Conservation (phyloP, 1,284 basidiomycete species). For the Apiotrichum sp. region DNA sequence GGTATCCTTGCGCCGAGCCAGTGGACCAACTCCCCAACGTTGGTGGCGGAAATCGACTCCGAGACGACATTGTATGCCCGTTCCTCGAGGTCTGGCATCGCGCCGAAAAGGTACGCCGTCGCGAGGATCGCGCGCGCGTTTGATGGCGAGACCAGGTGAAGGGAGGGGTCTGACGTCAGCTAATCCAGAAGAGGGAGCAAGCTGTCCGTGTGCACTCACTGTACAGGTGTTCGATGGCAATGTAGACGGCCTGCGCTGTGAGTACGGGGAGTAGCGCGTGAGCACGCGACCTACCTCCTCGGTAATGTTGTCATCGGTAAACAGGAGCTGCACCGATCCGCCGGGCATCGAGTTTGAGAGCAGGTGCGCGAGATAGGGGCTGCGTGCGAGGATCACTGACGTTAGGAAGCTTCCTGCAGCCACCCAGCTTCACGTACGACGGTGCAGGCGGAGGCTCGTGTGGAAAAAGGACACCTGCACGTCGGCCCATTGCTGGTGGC, state of each 20-base stretch:
- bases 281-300: conserved; percentile 58
- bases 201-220: conserved; percentile 16
- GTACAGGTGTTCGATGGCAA: conserved; percentile 42
- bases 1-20: conserved; percentile 52
- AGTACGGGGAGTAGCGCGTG: neutral
- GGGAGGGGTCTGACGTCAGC: conserved; percentile 22
- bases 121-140: conserved; percentile 77
- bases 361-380: conserved; percentile 74
- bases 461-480: conserved; percentile 37
- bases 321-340: conserved; percentile 63
- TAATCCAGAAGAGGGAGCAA: no score
- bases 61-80: conserved; percentile 71
- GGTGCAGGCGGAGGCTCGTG: conserved; percentile 35
- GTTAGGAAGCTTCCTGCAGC: neutral
- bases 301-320: conserved; percentile 71
- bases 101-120: conserved; percentile 70
- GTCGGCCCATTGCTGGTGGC: conserved; percentile 37
- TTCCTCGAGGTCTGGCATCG: conserved; percentile 71
- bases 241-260: conserved; percentile 33
- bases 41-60: conserved; percentile 65
- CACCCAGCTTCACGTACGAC: conserved; percentile 27
- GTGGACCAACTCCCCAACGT: conserved; percentile 65
- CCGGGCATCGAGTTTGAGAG: conserved; percentile 60
- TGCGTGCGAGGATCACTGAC: conserved; percentile 74
- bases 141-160: conserved; percentile 54